A percentile compares a stretch with the other conserved stretches of the same genome.
Conservation (phyloP, 768 basidiomycete genomes). For the Pleurotus sapidus region DNA sequence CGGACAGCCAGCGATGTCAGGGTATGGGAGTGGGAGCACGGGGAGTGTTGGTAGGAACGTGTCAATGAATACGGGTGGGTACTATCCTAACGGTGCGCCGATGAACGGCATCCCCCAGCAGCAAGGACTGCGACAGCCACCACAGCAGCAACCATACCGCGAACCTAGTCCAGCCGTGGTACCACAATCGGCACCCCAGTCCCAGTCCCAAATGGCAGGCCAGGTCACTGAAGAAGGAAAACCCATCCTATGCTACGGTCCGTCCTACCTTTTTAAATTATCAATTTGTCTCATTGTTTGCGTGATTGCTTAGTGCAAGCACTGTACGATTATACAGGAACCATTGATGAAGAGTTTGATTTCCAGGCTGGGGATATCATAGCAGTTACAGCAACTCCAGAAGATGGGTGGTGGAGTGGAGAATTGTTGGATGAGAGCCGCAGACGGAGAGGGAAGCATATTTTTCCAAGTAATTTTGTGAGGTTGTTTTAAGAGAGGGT, state of each 20-base stretch:
- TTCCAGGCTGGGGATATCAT: slow-evolving; percentile 96
- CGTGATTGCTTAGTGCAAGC: slow-evolving; percentile 67
- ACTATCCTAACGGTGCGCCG: neutral
- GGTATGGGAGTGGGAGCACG: neutral
- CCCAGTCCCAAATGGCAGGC: slow-evolving; percentile 38
- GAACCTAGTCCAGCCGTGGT: slow-evolving; percentile 38
- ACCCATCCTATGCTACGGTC: slow-evolving; percentile 86
- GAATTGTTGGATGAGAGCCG: slow-evolving; percentile 76
- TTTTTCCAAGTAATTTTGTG: slow-evolving; percentile 90
- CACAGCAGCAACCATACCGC: slow-evolving; percentile 34
- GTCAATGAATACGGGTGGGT: slow-evolving; percentile 2
- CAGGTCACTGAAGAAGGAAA: slow-evolving; percentile 82
- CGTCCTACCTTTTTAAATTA: slow-evolving; percentile 22
- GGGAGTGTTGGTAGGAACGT: neutral
- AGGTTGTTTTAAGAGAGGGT: slow-evolving; percentile 54
- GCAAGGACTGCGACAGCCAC: slow-evolving; percentile 27
- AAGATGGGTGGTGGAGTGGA: slow-evolving; percentile 98
- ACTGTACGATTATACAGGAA: slow-evolving; percentile 81
- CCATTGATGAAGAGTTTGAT: slow-evolving; percentile 92
- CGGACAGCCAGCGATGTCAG: neutral
- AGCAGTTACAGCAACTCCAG: slow-evolving; percentile 89
- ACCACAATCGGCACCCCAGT: slow-evolving; percentile 49
- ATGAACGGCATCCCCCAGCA: slow-evolving; percentile 23
- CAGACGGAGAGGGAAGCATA: slow-evolving; percentile 66
- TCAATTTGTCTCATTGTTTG: neutral